Conservation (phyloP, 768 basidiomycete genomes). For the Boletus fagicola region DNA sequence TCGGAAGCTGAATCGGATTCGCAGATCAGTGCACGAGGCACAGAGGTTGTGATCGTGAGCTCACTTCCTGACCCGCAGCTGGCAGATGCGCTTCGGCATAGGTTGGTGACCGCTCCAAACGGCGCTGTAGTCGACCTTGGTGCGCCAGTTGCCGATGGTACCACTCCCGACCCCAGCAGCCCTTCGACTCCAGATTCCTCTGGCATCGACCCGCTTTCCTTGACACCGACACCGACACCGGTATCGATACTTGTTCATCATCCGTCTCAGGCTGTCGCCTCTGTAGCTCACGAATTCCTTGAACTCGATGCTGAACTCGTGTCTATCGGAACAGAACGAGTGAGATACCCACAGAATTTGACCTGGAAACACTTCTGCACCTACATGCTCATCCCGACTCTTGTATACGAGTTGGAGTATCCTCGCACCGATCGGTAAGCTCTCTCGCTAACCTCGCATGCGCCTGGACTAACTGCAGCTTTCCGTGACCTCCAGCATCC, state of each 20-base stretch:
- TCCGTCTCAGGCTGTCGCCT: constrained; percentile 59
- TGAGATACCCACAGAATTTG: constrained; percentile 85
- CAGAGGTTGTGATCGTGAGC: constrained; percentile 43
- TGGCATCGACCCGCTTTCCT: constrained; percentile 10
- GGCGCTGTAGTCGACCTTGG: constrained; percentile 6
- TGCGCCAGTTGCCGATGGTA: not conserved
- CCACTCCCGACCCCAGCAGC: constrained; percentile 2
- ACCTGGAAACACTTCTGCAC: constrained; percentile 76
- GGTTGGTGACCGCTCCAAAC: constrained; percentile 43
- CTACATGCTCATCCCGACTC: constrained; percentile 85
- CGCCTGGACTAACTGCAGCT: not conserved
- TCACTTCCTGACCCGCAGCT: constrained; percentile 55
- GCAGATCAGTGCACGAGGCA: constrained; percentile 43
- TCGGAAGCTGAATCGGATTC: constrained; percentile 5
- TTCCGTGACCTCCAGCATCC: constrained; percentile 25
- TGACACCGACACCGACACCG: constrained; percentile 23
- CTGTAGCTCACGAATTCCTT: constrained; percentile 70
- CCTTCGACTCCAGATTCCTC: constrained; percentile 4
- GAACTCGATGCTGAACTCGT: constrained; percentile 77
- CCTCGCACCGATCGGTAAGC: constrained; percentile 81
- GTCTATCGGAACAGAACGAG: constrained; percentile 60
- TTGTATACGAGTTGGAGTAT: constrained; percentile 97
- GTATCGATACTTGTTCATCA: constrained; percentile 59
- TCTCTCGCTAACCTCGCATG: not conserved
- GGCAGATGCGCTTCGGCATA: constrained; percentile 54